Base-by-base conservation (phyloP, 2,329 filamentous ascomycete species). In the Xylaria sp. region DNA sequence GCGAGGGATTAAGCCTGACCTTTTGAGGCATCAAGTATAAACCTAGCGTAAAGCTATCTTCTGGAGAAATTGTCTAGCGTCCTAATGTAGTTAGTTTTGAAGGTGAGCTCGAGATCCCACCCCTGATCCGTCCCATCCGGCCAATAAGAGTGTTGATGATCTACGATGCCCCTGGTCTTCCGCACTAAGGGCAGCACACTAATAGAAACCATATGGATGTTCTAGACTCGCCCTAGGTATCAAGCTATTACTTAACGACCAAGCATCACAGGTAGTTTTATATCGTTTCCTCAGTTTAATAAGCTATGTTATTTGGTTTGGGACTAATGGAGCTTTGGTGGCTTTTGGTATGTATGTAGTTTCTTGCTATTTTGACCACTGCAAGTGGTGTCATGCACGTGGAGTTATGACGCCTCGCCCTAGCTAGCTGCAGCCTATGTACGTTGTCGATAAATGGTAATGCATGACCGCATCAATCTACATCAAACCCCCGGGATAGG, bases 91-190 rank as follows among this genome's bases (percentile, higher is more conserved):
- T 58, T 64, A 64, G 40, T 62, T 33, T n/a, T 9, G n/a, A 28
- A 40, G 17, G 42, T 58, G 36, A 33, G 33, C 33, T 33, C 33
- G 40, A 63, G 3, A 36, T 11, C 9, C 36, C 10, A 23, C 53
- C 49, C 31, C 42, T 54, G 31, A 40, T 38, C n/a, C 40, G 26
- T 51, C 33, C 31, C 56, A 33, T 10, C n/a, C 6, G n/a, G 36
- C 46, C 63, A 65, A 65, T 65, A 9, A 44, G 33, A 28, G 17
- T 46, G 26, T 53, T 59, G 54, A 23, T 65, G 57, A 65, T 65
- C 54, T 65, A 33, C 54, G n/a, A 56, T 36, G 9, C 51, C 51
- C 51, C 31, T 23, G 13, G 15, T 20, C 31, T 10, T 33, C 51
- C 15, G n/a, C 51, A 15, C 51, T 23, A 36, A 46, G n/a, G n/a